Percentiles rank a stretch among this genome's conserved stretches.
Conservation (phyloP, 345 rosid species). For the Raphanus sativus region DNA sequence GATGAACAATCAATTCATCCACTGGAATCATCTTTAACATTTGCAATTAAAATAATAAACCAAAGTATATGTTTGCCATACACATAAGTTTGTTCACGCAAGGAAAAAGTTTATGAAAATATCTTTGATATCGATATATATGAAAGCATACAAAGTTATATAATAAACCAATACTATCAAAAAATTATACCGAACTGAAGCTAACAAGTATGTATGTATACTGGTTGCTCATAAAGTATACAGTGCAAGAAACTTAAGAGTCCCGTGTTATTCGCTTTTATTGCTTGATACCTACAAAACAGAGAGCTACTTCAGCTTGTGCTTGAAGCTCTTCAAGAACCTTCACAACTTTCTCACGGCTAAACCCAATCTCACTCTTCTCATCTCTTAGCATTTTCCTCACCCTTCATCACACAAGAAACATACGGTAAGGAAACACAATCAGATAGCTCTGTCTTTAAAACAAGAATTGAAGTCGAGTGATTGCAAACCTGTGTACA, state of each 20-base stretch:
- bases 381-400: conserved; percentile 71
- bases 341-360: conserved; percentile 73
- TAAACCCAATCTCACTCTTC: conserved; percentile 43
- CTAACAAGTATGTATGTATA: background rate
- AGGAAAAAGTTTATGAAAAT: too few species aligned
- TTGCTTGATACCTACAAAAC: conserved; percentile 78
- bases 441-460: conserved; percentile 5
- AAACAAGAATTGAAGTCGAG: background rate
- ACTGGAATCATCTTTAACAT: too few species aligned
- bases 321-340: conserved; percentile 92
- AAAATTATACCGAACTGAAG: background rate
- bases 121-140: too few species aligned
- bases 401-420: conserved; percentile 46
- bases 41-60: too few species aligned
- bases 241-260: background rate
- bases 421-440: conserved; percentile 1
- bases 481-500: conserved; percentile 63
- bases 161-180: background rate
- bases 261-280: conserved; percentile 22
- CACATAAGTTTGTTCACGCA: too few species aligned
- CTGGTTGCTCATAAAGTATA: conserved; percentile 3
- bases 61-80: too few species aligned
- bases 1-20: too few species aligned
- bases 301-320: conserved; percentile 90
- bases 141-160: too few species aligned